These are phyloP conservation scores for Acanthamoeba polyphaga DNA, from an alignment of 208 protist species.

Conservation along the genomic window DNA sequence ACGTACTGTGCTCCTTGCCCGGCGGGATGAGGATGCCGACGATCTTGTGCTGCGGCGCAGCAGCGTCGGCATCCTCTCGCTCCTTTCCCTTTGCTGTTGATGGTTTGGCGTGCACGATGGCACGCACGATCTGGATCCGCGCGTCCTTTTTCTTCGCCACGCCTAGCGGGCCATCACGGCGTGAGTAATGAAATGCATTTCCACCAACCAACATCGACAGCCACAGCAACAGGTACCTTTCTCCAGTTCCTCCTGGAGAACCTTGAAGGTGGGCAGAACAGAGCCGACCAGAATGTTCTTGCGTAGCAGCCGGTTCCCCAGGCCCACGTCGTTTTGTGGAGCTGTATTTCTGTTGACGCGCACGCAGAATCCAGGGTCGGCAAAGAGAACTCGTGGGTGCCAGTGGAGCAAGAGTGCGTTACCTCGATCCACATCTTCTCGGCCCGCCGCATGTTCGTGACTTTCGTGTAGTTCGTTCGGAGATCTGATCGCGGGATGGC, in stretches of 20 bases:
- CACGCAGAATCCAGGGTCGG: neutral
- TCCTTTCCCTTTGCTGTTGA: neutral
- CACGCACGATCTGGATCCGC: constrained; percentile 2
- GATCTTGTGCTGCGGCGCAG: neutral
- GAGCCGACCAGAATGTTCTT: constrained; percentile 4
- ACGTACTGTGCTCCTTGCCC: neutral
- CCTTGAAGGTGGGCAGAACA: constrained; percentile 45
- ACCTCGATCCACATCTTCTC: neutral
- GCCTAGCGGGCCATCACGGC: neutral
- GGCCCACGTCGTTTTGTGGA: neutral
- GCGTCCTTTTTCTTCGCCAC: neutral
- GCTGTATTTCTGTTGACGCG: neutral
- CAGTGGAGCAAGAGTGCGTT: neutral
- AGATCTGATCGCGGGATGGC: neutral
- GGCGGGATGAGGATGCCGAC: constrained; percentile 39
- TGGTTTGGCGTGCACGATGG: neutral
- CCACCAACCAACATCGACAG: too few species aligned
- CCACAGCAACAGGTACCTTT: neutral
- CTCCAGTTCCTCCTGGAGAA: constrained; percentile 23
- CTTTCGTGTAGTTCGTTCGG: neutral
- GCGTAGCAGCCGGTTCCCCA: constrained; percentile 12
- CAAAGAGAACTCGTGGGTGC: neutral
- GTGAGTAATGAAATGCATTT: too few species aligned
- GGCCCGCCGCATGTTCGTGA: neutral
- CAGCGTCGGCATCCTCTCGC: neutral